Conservation (phyloP, 108 stramenopile genomes). For the Cylindrotheca closterium region DNA sequence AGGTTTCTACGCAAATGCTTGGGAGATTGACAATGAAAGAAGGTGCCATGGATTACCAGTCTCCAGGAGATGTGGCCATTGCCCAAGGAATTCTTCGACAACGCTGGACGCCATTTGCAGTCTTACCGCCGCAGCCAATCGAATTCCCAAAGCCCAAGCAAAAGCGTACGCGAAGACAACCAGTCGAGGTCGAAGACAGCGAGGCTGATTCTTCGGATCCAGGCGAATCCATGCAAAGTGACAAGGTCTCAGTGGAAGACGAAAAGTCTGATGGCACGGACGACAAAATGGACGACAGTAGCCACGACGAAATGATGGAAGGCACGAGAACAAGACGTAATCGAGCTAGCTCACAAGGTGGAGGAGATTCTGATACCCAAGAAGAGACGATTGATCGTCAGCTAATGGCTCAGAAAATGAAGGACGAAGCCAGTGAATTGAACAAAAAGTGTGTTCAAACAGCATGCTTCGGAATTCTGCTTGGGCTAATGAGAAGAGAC, state of each 20-base stretch:
- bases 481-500: conserved; percentile 73
- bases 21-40: conserved; percentile 53
- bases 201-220: conserved; percentile 8
- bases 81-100: conserved; percentile 47
- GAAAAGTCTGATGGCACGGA: background rate
- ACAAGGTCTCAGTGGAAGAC: background rate
- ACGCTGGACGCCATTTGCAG: conserved; percentile 67
- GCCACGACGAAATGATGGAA: background rate
- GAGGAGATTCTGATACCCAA: background rate
- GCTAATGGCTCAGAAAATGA: conserved; percentile 29
- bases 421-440: conserved; percentile 58
- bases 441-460: conserved; percentile 53
- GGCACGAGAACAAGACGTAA: conserved; percentile 17
- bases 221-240: background rate
- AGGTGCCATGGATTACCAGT: conserved; percentile 29
- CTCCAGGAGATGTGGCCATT: conserved; percentile 36
- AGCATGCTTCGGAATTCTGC: conserved; percentile 65
- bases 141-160: conserved; percentile 29
- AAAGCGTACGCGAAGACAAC: background rate
- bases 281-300: conserved; percentile 4
- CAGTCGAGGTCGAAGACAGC: conserved; percentile 5
- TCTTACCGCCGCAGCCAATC: conserved; percentile 52
- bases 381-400: conserved; percentile 36
- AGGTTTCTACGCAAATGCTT: conserved; percentile 62
- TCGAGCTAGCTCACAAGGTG: conserved; percentile 12